Base-by-base conservation (phyloP, 2,329 filamentous ascomycete species). In the Colletotrichum eremochloae region DNA sequence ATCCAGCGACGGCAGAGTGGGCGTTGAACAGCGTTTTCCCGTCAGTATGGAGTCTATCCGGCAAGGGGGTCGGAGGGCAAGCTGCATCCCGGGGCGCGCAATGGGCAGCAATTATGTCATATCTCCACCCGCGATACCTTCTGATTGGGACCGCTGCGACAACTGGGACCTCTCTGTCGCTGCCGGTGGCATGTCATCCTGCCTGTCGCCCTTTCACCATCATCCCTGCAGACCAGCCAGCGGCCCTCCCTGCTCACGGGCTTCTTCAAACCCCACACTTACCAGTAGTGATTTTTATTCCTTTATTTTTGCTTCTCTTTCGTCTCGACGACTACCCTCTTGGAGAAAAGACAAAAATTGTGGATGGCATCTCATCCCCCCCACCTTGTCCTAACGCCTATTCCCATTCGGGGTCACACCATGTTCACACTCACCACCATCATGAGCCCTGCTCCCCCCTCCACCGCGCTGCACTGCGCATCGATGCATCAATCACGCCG, bases 111-210 rank as follows among this genome's bases (percentile, higher is more conserved):
- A 72, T 75, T 74, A 76, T 75, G 74, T 76, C 75, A 76, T 76
- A 70, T 36, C 73, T 63, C 75, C 75, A 76, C 75, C 48, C 36
- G 50, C 56, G 36, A 67, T 71, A 56, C 62, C 56, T 66, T 62
- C 33, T 73, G 62, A 73, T 71, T 74, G 73, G 74, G 74, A 73
- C 53, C 20, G 52, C 24, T 60, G 36, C 62, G 46, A 50, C 55
- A 46, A 46, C 52, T 24, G 50, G 12, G 42, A 52, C 31, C 50
- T 36, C 48, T 15, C 48, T 24, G 36, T 63, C 29, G 66, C 57
- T 71, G 70, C 40, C 60, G 58, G 61, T 48, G 60, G 75, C 75
- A 77, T 80, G 79, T 78, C 79, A 79, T 80, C 76, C 75, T 80
- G 75, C 77, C 76, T 77, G 64, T 24, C 24, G 24, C 24, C 24